Evolutionary conservation across 441 rosid genomes (phyloP).

Genomic region (Eugenia klotzschiana): DNA sequence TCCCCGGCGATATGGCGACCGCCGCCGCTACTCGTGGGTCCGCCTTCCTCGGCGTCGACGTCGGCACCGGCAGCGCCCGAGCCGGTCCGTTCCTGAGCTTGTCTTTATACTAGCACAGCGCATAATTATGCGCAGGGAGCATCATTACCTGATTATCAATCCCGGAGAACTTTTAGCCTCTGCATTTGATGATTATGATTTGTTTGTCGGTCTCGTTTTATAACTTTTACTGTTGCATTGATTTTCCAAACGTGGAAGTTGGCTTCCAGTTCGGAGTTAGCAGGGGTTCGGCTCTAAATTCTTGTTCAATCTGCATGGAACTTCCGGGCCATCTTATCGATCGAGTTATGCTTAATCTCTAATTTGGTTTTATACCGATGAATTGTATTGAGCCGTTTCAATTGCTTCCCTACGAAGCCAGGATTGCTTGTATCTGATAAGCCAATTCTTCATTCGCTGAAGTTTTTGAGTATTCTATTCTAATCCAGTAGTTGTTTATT

Average conservation of each 20-base stretch:
- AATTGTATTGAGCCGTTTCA: background rate
- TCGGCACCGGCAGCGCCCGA: conserved; percentile 93
- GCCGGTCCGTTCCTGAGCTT: conserved; percentile 35
- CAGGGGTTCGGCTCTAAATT: background rate
- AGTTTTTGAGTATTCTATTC: background rate
- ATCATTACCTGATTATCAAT: background rate
- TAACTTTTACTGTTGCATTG: background rate
- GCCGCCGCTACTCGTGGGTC: conserved; percentile 14
- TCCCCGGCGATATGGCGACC: conserved; percentile 44
- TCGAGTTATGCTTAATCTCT: background rate
- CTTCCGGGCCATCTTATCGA: background rate
- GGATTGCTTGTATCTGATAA: background rate
- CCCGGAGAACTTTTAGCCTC: background rate
- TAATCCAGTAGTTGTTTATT: background rate
- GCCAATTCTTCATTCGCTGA: background rate
- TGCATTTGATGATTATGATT: background rate
- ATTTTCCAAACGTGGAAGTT: background rate
- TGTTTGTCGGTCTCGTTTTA: background rate
- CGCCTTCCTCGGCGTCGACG: conserved; percentile 76
- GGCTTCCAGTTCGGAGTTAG: background rate
- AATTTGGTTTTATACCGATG: background rate
- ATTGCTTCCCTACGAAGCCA: background rate
- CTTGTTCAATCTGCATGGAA: background rate
- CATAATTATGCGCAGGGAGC: background rate
- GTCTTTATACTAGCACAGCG: background rate